These are phyloP conservation scores for Tetrapisispora fleetii DNA, from an alignment of 805 yeast species.

Conservation along the genomic window DNA sequence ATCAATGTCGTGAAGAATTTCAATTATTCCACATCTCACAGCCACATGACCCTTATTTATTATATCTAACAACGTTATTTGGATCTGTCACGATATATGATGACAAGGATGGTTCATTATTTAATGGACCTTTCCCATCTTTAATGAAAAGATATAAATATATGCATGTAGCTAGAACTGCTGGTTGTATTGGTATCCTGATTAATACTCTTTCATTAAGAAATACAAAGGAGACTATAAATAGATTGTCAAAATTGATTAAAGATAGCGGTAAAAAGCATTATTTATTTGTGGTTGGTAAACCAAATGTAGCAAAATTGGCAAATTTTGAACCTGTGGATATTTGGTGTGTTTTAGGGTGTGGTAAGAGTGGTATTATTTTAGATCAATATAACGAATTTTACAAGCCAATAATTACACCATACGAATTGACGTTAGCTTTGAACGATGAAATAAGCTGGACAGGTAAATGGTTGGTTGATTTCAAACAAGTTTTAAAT, in stretches of 20 bases:
- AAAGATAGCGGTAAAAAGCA: slow-evolving; percentile 78
- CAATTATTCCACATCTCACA: slow-evolving; percentile 57
- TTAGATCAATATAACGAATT: slow-evolving; percentile 71
- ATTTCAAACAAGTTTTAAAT: slow-evolving; percentile 48
- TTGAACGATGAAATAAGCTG: slow-evolving; percentile 66
- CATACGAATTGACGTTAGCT: slow-evolving; percentile 81
- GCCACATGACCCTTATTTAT: slow-evolving; percentile 72
- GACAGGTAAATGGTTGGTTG: slow-evolving; percentile 92
- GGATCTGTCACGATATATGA: slow-evolving; percentile 42
- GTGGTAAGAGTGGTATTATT: slow-evolving; percentile 88
- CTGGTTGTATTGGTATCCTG: slow-evolving; percentile 84
- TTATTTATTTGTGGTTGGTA: slow-evolving; percentile 92
- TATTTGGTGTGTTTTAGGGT: slow-evolving; percentile 89
- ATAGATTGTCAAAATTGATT: slow-evolving; percentile 50
- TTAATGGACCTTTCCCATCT: slow-evolving; percentile 62
- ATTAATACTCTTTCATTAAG: slow-evolving; percentile 81
- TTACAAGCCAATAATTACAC: slow-evolving; percentile 86
- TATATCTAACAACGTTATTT: slow-evolving; percentile 68
- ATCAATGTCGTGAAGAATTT: slow-evolving; percentile 34
- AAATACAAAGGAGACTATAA: slow-evolving; percentile 60
- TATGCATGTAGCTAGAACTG: slow-evolving; percentile 83
- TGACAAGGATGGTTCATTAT: slow-evolving; percentile 26
- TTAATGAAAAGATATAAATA: slow-evolving; percentile 73
- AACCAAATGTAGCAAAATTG: slow-evolving; percentile 92
- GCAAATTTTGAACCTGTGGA: slow-evolving; percentile 95